Base-by-base conservation (phyloP, 1,284 basidiomycete species). In the Cutaneotrichosporon mucoides region DNA sequence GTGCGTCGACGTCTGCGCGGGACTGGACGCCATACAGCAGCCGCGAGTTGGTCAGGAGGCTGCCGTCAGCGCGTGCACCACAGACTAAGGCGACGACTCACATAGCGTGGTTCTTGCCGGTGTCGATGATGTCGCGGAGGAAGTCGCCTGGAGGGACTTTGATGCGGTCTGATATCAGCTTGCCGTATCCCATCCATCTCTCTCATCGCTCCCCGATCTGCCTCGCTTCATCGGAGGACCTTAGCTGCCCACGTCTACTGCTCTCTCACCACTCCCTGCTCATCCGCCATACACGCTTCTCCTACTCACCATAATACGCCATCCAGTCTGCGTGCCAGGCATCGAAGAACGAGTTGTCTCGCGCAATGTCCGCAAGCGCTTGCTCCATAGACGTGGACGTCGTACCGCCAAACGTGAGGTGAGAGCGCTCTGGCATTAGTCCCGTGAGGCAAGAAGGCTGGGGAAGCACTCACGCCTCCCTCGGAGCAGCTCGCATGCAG, bases 401-500 rank as follows among this genome's bases (percentile, higher is more conserved):
- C 24, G 50, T 24, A n/a, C 43, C 49, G 24, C 13, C 36, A 37
- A 52, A 57, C 6, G 42, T 16, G 6, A 57, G 33, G 37, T 57
- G 56, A 5, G 35, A 36, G 24, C 49, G 35, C 70, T 53, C 47
- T 49, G 47, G 4, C 8, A 11, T 49, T 7, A 47, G 46, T 13
- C 24, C 24, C 24, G 24, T 10, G 12, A 7, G 13, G 13, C n/a
- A 46, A 40, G 38, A 8, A 33, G 12, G 33, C 13, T n/a, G 6
- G 9, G 10, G 11, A 12, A n/a, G 6, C 11, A 37, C 47, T 34
- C 47, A 49, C 68, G 60, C 55, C 75, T 61, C 6, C 64, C 59
- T 8, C 67, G 59, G 41, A 75, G 66, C 41, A 71, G 59, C 59
- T 76, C 75, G 62, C 71, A 88, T 1, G 89, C 91, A 4, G 90